Conservation (phyloP, 2,329 filamentous ascomycete species). For the Allantophomopsis cytisporea region DNA sequence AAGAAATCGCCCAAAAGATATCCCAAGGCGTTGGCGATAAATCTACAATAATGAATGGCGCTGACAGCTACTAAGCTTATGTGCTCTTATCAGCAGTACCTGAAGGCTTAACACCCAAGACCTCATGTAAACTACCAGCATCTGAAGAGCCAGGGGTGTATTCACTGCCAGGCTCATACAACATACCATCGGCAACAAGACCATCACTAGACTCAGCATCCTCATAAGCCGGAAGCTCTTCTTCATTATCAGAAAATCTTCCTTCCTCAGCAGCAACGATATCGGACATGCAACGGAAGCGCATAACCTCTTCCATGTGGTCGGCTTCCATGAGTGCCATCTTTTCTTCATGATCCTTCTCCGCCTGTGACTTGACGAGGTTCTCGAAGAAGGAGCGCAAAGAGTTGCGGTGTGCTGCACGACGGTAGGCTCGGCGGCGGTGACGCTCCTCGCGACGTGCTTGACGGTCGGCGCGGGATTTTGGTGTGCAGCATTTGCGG, state of each 20-base stretch:
- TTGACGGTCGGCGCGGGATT: not conserved
- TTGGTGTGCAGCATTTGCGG: not conserved
- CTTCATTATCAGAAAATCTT: slow-evolving; percentile 2
- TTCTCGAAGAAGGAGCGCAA: slow-evolving; percentile 5
- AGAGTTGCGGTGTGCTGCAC: slow-evolving; percentile 2
- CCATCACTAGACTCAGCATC: slow-evolving; percentile 12
- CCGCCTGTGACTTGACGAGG: slow-evolving; percentile 3
- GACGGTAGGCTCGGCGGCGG: slow-evolving; percentile 6
- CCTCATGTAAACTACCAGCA: slow-evolving; percentile 11
- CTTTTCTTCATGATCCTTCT: slow-evolving; percentile 11
- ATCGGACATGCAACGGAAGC: slow-evolving; percentile 6
- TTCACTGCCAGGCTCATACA: slow-evolving; percentile 12
- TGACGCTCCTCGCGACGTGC: slow-evolving; percentile 7
- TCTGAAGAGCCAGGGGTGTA: slow-evolving; percentile 9
- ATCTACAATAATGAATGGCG: too few relatives aligned
- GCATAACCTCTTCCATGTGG: slow-evolving; percentile 10
- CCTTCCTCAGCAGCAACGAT: slow-evolving; percentile 9
- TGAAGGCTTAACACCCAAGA: slow-evolving; percentile 5
- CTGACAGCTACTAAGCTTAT: too few relatives aligned
- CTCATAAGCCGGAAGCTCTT: slow-evolving; percentile 14
- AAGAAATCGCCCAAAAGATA: too few relatives aligned
- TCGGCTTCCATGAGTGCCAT: slow-evolving; percentile 2
- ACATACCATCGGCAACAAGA: slow-evolving; percentile 14
- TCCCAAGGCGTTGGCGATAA: too few relatives aligned
- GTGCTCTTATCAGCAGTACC: too few relatives aligned